These are phyloP conservation scores for Nakaseomyces delphensis DNA, from an alignment of 1,139 yeast species.

Conservation along the genomic window DNA sequence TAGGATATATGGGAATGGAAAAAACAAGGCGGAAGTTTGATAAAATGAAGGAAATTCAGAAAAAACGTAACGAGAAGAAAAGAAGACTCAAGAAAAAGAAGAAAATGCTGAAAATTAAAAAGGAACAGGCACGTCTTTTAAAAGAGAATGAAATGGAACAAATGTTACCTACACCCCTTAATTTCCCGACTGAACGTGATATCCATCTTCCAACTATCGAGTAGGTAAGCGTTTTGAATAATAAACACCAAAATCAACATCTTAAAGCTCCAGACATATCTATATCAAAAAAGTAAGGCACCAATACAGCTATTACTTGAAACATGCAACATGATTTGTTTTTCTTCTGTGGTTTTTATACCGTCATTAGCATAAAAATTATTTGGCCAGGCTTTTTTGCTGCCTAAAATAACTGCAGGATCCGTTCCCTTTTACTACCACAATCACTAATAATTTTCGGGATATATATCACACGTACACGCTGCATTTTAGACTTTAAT, in stretches of 20 bases:
- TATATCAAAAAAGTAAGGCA: background rate
- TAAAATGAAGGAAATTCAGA: constrained; percentile 30
- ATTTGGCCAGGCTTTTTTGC: no score
- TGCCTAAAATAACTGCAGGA: background rate
- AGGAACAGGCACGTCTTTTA: constrained; percentile 26
- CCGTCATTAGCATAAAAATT: no score
- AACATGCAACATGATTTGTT: background rate
- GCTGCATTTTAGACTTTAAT: constrained; percentile 1
- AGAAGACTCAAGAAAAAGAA: constrained; percentile 28
- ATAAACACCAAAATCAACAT: no score
- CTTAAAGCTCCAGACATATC: background rate
- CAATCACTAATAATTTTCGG: no score
- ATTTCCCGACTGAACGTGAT: background rate
- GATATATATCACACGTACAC: background rate
- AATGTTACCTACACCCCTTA: constrained; percentile 7
- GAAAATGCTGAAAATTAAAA: constrained; percentile 24
- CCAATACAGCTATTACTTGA: background rate
- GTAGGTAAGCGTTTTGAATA: background rate
- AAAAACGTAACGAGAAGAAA: constrained; percentile 27
- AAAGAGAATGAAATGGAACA: constrained; percentile 15
- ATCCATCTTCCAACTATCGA: constrained; percentile 6
- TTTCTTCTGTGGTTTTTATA: no score
- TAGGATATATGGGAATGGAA: constrained; percentile 32
- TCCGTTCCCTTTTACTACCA: background rate
- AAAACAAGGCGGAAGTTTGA: constrained; percentile 31